A percentile compares a stretch with the other conserved stretches of the same genome.
Conservation (phyloP, 352 stramenopile species). For the Globisporangium paroecandrum region DNA sequence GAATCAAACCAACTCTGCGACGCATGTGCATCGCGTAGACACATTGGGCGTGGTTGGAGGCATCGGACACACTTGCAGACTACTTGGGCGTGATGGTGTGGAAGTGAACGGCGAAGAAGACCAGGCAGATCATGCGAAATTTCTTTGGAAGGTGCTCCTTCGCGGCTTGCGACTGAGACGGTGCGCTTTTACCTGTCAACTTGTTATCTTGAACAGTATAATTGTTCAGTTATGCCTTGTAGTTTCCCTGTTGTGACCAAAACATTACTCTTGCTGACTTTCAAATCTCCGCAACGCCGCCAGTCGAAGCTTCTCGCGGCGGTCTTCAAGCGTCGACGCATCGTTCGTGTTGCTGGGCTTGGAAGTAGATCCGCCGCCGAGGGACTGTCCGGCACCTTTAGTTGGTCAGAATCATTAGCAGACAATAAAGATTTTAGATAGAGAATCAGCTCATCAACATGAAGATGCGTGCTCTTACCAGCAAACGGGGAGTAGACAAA, state of each 20-base stretch:
- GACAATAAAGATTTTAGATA: not conserved
- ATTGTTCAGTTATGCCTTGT: slow-evolving; percentile 10
- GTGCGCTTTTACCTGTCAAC: not conserved
- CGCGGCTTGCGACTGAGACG: not conserved
- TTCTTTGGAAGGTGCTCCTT: not conserved
- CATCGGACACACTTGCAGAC: slow-evolving; percentile 14
- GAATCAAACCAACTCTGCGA: not conserved
- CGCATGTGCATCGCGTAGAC: slow-evolving; percentile 36
- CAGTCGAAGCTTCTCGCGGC: slow-evolving; percentile 62
- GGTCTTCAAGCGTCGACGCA: slow-evolving; percentile 37
- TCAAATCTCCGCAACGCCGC: slow-evolving; percentile 58
- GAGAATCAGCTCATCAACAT: not conserved
- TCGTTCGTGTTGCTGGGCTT: slow-evolving; percentile 16
- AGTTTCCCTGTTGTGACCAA: not conserved
- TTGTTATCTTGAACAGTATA: not conserved
- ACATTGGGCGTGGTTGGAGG: slow-evolving; percentile 2
- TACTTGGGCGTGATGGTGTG: slow-evolving; percentile 34
- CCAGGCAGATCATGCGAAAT: slow-evolving; percentile 25
- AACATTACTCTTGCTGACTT: slow-evolving; percentile 23
- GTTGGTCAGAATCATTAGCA: not conserved
- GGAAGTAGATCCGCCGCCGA: slow-evolving; percentile 20
- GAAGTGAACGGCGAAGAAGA: slow-evolving; percentile 46
- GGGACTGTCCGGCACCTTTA: slow-evolving; percentile 43
- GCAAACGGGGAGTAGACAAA: slow-evolving; percentile 54
- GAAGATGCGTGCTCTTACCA: slow-evolving; percentile 24